Evolutionary conservation across 2,329 filamentous ascomycete species (phyloP), one percentile per base, ranked within the genome.

Genomic region (Pseudogymnoascus sp.): DNA sequence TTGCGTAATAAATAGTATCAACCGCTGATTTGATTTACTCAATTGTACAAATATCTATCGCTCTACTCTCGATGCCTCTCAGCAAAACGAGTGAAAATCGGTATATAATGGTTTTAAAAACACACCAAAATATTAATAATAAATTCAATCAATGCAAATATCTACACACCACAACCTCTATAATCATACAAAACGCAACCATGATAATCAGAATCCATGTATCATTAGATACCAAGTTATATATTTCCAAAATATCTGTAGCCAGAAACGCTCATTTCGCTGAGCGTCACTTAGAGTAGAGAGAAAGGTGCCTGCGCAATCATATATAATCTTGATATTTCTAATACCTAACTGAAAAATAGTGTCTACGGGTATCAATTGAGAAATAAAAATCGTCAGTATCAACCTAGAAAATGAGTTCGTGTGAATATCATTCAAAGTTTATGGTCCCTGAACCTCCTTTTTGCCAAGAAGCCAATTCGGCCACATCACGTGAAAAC

Each of bases 401-500:
- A 16, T 16, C 24, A 8, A 53, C 16, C 14, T 14, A 28, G 43
- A n/a, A 53, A 41, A 53, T 1, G 6, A 28, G 10, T 53, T 16
- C 24, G 24, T 5, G 14, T 16, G 14, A 53, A 53, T 22, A 22
- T 43, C 16, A 22, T 28, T 16, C 14, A 16, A 28, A 53, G 1
- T 26, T 4, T 16, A 53, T 53, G 1, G 14, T 33, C 50, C 50
- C 33, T 22, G 2, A 24, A 14, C 11, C 19, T 24, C 41, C 11
- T 22, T 43, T 46, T n/a, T 26, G 50, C 50, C 50, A 56, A 56
- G 26, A 53, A 33, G n/a, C 26, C 50, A 56, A 56, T 56, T 33
- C 28, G 26, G 10, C 43, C 31, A 40, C 19, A 26, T 60, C 59
- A 60, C 59, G 59, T 60, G 59, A 37, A 60, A 40, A 60, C 59